A percentile compares a stretch with the other conserved stretches of the same genome.
Conservation (phyloP, 257 asterid species). For the Solanum ossicruentum region DNA sequence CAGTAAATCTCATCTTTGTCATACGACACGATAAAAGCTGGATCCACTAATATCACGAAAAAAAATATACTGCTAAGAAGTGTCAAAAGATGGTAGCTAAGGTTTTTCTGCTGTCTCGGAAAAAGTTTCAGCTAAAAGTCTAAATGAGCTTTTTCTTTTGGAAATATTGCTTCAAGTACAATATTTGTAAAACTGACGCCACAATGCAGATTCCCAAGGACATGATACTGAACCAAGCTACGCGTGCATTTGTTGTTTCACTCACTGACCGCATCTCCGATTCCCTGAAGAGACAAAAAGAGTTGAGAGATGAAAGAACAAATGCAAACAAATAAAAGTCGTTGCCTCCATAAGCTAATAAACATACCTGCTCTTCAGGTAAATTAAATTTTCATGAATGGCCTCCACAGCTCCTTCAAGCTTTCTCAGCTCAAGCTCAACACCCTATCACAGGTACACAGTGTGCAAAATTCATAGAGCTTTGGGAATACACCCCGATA, state of each 20-base stretch:
- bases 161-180: slow-evolving; percentile 58
- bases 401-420: slow-evolving; percentile 89
- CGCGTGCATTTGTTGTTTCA: slow-evolving; percentile 57
- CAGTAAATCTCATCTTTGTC: neutral
- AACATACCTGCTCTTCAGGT: slow-evolving; percentile 58
- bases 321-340: neutral
- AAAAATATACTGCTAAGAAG: neutral
- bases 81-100: neutral
- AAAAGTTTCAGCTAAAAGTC: slow-evolving; percentile 16
- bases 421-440: slow-evolving; percentile 82
- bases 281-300: slow-evolving; percentile 38
- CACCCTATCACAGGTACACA: slow-evolving; percentile 47
- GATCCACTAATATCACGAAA: neutral
- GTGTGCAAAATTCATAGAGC: neutral
- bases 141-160: slow-evolving; percentile 88
- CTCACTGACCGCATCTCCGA: slow-evolving; percentile 58
- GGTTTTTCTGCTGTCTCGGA: slow-evolving; percentile 2
- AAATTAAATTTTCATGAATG: slow-evolving; percentile 68
- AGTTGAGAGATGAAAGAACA: neutral
- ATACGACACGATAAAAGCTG: neutral
- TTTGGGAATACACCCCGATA: neutral
- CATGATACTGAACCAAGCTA: slow-evolving; percentile 74
- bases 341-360: neutral
- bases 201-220: slow-evolving; percentile 64
- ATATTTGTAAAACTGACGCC: slow-evolving; percentile 45